These are phyloP conservation scores for Colletotrichum sp. DNA, from an alignment of 2,329 filamentous ascomycete genomes.

Conservation along the genomic window DNA sequence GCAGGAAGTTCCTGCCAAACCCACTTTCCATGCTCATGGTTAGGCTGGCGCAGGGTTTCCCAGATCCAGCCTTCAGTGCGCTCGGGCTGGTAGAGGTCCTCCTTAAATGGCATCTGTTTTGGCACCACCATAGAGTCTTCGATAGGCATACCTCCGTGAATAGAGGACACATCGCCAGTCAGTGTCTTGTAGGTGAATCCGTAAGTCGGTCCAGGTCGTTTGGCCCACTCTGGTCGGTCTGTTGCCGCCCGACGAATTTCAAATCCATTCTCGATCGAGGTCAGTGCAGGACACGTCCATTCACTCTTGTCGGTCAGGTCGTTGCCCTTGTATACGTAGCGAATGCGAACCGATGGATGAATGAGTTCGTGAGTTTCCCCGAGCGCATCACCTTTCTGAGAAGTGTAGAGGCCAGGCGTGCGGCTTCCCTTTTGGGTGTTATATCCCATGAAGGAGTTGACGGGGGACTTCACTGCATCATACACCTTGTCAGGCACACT, in stretches of 20 bases:
- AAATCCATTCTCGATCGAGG: slow-evolving; percentile 7
- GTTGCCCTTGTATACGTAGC: slow-evolving; percentile 30
- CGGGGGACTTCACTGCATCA: background rate
- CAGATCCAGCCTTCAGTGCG: background rate
- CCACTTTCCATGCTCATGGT: background rate
- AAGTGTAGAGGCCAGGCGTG: slow-evolving; percentile 27
- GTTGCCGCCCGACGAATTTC: background rate
- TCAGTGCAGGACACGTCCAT: slow-evolving; percentile 24
- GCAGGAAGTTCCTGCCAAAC: background rate
- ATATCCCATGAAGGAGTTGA: background rate
- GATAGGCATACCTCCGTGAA: background rate
- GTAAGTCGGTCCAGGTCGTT: background rate
- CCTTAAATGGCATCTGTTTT: background rate
- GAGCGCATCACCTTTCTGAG: background rate
- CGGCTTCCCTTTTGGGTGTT: slow-evolving; percentile 6
- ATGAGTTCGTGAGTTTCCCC: slow-evolving; percentile 28
- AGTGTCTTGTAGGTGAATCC: background rate
- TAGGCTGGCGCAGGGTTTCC: background rate
- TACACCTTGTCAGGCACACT: slow-evolving; percentile 6
- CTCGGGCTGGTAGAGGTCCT: background rate
- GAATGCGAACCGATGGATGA: slow-evolving; percentile 34
- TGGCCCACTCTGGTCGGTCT: background rate
- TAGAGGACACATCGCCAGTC: background rate
- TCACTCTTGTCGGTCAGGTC: slow-evolving; percentile 31
- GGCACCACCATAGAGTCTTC: background rate